Evolutionary conservation across 1,284 basidiomycete species (phyloP), one percentile per base, ranked within the genome.

Genomic region (Cryptococcus hybrid): DNA sequence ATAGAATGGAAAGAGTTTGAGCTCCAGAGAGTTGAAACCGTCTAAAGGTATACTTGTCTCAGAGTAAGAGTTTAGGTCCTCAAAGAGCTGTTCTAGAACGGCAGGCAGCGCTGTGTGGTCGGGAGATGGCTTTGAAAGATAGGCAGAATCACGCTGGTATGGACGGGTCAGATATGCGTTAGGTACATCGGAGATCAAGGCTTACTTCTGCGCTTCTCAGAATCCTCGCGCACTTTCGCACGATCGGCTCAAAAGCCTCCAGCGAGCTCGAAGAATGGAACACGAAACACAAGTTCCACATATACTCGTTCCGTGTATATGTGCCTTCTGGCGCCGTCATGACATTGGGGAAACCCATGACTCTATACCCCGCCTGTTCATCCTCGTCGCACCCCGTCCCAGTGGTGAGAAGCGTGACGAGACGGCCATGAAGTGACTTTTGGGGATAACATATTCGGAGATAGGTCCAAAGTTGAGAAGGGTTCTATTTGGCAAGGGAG

Each of bases 1-100:
- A 68, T 93, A 97, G 76, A 93, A 95, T 0, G 92, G 96, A 61
- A 98, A 94, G 40, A 99, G 89, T 61, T 96, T 96, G 66, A 99
- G 78, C 71, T 96, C 92, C 58, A 96, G 88, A 4, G 89, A 90
- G 72, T 92, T 94, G 81, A 90, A 92, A 53, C 84, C 83, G 74
- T 94, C 90, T 58, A 97, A 86, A 1, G 84, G 82, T 54, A 97
- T 94, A 2, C 89, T 91, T 1, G 93, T 93, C 77, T 96, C 93
- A 0, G 91, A 92, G 78, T 96, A 99, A 4, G 91, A 93, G 78
- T 97, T 98, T 61, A 99, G 80, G 68, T 99, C 96, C 71, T 97
- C 94, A 66, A 93, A 98, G 0, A 99, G 82, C 74, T 98, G 94
- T 76, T 99, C 95, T 37, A 99, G 85, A 56, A 99, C 89, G 5